Base-by-base conservation (phyloP, 768 basidiomycete species). In the Leccinum longicurvipes region DNA sequence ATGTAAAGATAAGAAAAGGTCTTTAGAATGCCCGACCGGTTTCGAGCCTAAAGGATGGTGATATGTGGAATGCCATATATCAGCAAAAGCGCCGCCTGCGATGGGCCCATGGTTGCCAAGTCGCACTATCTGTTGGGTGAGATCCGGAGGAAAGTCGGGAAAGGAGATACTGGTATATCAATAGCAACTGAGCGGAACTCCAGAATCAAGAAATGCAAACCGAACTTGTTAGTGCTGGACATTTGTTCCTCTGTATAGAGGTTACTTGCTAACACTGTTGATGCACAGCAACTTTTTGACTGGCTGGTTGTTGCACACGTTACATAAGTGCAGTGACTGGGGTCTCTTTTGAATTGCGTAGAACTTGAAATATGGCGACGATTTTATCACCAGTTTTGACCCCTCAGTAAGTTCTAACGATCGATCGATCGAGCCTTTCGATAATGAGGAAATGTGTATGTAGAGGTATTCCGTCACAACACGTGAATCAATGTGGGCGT, bases 91-190 rank as follows among this genome's bases (percentile, higher is more conserved):
- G 19, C 58, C 59, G 15, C 59, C 59, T 1, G 58, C 44, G 34
- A 12, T 14, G 6, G 52, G 15, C n/a, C 36, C n/a, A 21, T 42
- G 31, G 4, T 54, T 45, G 11, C 6, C 15, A 15, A 29, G 23
- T 32, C 49, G 59, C 2, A 19, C 31, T 41, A 60, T 54, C 14
- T 60, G 58, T 34, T 17, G 58, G 3, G 59, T 60, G 31, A 60
- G 59, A 19, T 60, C 59, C 3, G 52, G 49, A 1, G 52, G 59
- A 55, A 60, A 60, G 45, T 60, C 59, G 1, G 59, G 49, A 41
- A 60, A 60, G 24, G 58, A 55, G 36, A 60, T 55, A 10, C 58
- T 60, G 3, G 31, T 11, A 15, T 21, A 27, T 50, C 25, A n/a
- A 24, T 6, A 21, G 21, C 1, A 14, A 31, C 0, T 58, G 48